phyloP scores from a whole-genome alignment of 306 rosid genomes.

The Cicer bijugum region DNA sequence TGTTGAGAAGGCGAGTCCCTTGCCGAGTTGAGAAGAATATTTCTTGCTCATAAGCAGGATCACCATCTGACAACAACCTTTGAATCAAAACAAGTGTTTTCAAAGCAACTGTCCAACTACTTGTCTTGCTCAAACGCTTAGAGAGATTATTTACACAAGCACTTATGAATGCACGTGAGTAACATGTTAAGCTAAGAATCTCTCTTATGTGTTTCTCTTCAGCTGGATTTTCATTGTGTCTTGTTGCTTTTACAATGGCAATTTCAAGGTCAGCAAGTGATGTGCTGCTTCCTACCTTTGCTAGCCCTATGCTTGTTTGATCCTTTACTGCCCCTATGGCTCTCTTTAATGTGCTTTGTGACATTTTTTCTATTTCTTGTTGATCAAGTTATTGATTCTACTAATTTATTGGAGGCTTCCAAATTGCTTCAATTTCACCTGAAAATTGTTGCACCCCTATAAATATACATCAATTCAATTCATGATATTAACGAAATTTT shows the following conservation, averaged over 20 bases:
- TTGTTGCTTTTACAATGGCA: conserved; percentile 89
- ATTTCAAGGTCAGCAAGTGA: conserved; percentile 75
- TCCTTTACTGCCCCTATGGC: conserved; percentile 94
- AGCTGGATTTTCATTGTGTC: conserved; percentile 74
- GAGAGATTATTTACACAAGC: conserved; percentile 68
- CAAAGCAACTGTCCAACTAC: conserved; percentile 79
- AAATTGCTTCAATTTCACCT: conserved; percentile 10
- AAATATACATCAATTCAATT: neutral
- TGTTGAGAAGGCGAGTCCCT: conserved; percentile 82
- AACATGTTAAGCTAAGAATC: conserved; percentile 78
- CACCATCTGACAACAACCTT: conserved; percentile 73
- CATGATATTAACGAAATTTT: neutral
- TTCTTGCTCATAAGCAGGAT: conserved; percentile 80
- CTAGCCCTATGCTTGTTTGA: conserved; percentile 85
- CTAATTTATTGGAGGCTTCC: conserved; percentile 4
- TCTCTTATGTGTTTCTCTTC: conserved; percentile 72
- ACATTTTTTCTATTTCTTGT: conserved; percentile 45
- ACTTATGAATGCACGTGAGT: conserved; percentile 62
- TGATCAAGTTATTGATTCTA: conserved; percentile 1
- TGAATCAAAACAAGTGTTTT: conserved; percentile 74
- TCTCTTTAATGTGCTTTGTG: conserved; percentile 64
- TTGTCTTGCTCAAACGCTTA: conserved; percentile 68
- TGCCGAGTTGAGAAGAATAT: conserved; percentile 82
- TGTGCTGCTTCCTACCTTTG: conserved; percentile 73
- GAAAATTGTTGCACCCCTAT: conserved; percentile 1